Evolutionary conservation across 2,329 filamentous ascomycete species (phyloP).

Genomic region (Drechslerella coelobrocha): DNA sequence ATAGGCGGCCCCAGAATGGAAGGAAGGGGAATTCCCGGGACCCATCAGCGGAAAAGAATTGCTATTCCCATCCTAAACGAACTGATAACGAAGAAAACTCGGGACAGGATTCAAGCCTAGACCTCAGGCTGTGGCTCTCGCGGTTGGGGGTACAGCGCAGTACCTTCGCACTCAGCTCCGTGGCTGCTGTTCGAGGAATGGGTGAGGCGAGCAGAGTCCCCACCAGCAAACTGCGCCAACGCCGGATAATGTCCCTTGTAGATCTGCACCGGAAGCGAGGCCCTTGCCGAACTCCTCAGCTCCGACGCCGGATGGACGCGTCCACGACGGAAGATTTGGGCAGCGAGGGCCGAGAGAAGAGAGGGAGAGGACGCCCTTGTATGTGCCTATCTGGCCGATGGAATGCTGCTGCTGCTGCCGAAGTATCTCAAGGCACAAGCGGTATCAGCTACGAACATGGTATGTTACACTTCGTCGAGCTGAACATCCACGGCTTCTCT

Average conservation of each 20-base stretch:
- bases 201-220: not conserved
- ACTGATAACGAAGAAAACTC: slow-evolving; percentile 49
- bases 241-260: slow-evolving; percentile 18
- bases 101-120: slow-evolving; percentile 17
- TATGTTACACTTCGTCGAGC: not conserved
- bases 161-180: no score
- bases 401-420: not conserved
- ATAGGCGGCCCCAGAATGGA: not conserved
- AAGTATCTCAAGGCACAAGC: not conserved
- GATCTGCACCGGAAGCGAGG: slow-evolving; percentile 26
- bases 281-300: slow-evolving; percentile 31
- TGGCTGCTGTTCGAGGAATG: no score
- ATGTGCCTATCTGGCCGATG: not conserved
- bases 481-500: not conserved
- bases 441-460: not conserved
- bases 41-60: not conserved
- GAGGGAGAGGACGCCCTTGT: no score
- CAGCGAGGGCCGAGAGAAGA: not conserved
- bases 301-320: slow-evolving; percentile 44
- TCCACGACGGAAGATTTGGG: slow-evolving; percentile 13
- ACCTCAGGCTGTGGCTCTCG: slow-evolving; percentile 2
- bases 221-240: not conserved
- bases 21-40: not conserved
- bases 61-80: not conserved
- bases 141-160: slow-evolving; percentile 2